phyloP scores from a whole-genome alignment of 1,284 basidiomycete species.

The Anthracocystis walkeri region DNA sequence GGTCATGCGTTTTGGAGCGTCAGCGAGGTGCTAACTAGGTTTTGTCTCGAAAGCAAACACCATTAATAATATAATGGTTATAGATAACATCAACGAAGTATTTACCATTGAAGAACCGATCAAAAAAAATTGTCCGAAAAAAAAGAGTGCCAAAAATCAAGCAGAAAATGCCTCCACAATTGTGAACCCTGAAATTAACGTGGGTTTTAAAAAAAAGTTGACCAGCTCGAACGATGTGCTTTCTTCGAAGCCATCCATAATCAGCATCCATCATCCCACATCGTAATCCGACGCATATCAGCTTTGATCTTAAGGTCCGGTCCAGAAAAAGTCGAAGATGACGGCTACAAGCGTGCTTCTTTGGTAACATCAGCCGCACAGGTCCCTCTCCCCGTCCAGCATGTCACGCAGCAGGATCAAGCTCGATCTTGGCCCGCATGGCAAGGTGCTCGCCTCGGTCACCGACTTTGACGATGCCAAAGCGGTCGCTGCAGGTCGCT shows the following conservation, averaged over 20 bases:
- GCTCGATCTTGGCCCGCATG: slow-evolving; percentile 44
- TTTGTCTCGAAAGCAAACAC: too few species aligned
- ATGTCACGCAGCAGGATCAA: slow-evolving; percentile 39
- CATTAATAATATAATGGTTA: too few species aligned
- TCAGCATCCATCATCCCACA: not conserved
- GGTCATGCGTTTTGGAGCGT: too few species aligned
- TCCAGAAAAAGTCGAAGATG: not conserved
- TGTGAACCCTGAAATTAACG: not conserved
- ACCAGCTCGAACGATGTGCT: not conserved
- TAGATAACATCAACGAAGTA: too few species aligned
- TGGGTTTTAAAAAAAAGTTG: not conserved
- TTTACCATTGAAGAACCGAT: not conserved
- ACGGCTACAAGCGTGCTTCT: too few species aligned
- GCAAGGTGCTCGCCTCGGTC: slow-evolving; percentile 46
- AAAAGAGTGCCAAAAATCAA: not conserved
- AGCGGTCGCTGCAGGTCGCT: slow-evolving; percentile 32
- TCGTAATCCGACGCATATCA: not conserved
- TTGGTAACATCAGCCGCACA: not conserved
- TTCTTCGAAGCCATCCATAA: not conserved
- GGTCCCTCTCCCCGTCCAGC: not conserved
- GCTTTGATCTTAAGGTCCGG: not conserved
- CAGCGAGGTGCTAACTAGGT: too few species aligned
- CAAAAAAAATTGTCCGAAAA: not conserved
- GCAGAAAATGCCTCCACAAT: slow-evolving; percentile 3
- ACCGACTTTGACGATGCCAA: slow-evolving; percentile 34